A percentile compares a stretch with the other conserved stretches of the same genome.
Evolutionary conservation across 2,329 filamentous ascomycete species (phyloP).

Genomic region (Exophiala phaeomuriformis): DNA sequence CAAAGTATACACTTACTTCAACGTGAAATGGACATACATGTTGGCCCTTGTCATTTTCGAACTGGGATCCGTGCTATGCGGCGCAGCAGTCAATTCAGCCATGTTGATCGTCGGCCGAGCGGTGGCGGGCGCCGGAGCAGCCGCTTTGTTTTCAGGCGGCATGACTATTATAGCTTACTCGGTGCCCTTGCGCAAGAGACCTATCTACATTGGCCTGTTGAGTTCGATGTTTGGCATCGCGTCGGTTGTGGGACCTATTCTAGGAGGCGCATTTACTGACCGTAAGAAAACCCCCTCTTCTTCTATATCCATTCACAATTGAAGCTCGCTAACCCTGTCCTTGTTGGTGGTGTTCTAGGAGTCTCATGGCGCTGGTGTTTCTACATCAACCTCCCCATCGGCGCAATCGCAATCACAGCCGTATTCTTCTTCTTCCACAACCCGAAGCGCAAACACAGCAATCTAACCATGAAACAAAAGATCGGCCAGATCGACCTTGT

Average conservation of each 20-base stretch:
- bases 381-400: conserved; percentile 38
- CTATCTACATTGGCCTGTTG: conserved; percentile 37
- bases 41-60: conserved; percentile 26
- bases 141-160: conserved; percentile 28
- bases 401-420: conserved; percentile 32
- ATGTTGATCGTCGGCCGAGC: conserved; percentile 30
- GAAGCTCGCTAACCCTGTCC: neutral
- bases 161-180: conserved; percentile 28
- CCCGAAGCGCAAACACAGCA: conserved; percentile 28
- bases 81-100: conserved; percentile 24
- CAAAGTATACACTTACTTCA: conserved; percentile 29
- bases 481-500: conserved; percentile 28
- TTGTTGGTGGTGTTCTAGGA: conserved; percentile 1
- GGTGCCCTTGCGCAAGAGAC: conserved; percentile 24
- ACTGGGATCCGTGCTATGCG: conserved; percentile 28
- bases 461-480: conserved; percentile 19
- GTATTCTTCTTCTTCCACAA: conserved; percentile 32
- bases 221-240: conserved; percentile 53
- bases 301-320: too few relatives aligned
- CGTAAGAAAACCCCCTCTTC: conserved; percentile 24
- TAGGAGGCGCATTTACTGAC: conserved; percentile 43
- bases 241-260: conserved; percentile 34
- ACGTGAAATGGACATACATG: conserved; percentile 28
- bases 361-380: conserved; percentile 41
- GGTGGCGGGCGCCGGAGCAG: conserved; percentile 28